Percentiles rank a stretch among this genome's conserved stretches.
Conservation (phyloP, 2,329 filamentous ascomycete genomes). For the Podosphaera xanthii region DNA sequence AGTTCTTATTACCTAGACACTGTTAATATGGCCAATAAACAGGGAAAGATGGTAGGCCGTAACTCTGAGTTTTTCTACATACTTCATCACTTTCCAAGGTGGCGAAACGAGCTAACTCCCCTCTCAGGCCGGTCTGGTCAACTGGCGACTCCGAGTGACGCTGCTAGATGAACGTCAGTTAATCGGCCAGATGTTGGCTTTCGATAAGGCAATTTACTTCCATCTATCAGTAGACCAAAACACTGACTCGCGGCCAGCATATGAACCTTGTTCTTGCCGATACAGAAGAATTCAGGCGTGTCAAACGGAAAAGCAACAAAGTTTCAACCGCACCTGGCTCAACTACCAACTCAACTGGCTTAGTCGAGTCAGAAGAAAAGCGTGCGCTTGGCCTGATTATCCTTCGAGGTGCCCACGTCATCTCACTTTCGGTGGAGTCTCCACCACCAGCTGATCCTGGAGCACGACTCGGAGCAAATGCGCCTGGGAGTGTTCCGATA, state of each 20-base stretch:
- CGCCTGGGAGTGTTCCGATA: slow-evolving; percentile 38
- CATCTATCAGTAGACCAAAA: not conserved
- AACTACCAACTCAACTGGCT: slow-evolving; percentile 35
- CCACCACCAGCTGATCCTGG: slow-evolving; percentile 87
- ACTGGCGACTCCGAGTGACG: slow-evolving; percentile 96
- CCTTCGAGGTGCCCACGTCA: slow-evolving; percentile 79
- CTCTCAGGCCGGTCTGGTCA: slow-evolving; percentile 53
- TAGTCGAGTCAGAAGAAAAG: slow-evolving; percentile 85
- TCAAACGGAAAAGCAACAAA: slow-evolving; percentile 68
- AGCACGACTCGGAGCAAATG: slow-evolving; percentile 60
- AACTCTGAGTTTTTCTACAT: slow-evolving; percentile 23
- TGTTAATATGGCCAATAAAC: slow-evolving; percentile 60
- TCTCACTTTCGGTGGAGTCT: slow-evolving; percentile 86
- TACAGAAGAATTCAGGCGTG: slow-evolving; percentile 88
- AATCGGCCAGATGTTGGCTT: slow-evolving; percentile 94
- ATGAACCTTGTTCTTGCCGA: slow-evolving; percentile 99
- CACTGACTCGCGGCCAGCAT: slow-evolving; percentile 33
- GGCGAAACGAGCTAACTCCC: slow-evolving; percentile 1
- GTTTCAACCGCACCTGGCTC: slow-evolving; percentile 29
- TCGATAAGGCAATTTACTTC: slow-evolving; percentile 53
- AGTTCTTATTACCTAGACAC: too few species aligned
- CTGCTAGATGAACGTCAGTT: slow-evolving; percentile 89
- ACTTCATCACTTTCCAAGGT: slow-evolving; percentile 24
- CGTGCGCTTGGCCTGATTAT: slow-evolving; percentile 90
- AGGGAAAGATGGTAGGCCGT: slow-evolving; percentile 92